Evolutionary conservation across 2,329 filamentous ascomycete genomes (phyloP).

Genomic region (Ceratocystiopsis minuta): DNA sequence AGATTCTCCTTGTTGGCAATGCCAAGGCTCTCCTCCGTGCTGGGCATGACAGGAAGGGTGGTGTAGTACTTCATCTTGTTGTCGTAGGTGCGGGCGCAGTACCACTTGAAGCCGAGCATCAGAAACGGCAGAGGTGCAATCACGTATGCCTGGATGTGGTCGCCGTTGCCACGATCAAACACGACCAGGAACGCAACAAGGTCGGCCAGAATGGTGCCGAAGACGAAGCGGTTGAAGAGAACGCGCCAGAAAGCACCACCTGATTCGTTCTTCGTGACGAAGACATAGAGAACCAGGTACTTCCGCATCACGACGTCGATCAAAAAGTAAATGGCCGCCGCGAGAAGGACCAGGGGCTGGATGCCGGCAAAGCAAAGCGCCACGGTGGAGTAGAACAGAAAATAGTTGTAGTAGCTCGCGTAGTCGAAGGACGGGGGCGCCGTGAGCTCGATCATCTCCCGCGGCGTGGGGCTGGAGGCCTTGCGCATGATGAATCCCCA

Average conservation of each 20-base stretch:
- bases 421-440: constrained; percentile 90
- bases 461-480: constrained; percentile 72
- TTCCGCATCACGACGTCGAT: constrained; percentile 87
- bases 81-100: constrained; percentile 62
- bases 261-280: constrained; percentile 91
- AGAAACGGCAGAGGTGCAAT: constrained; percentile 61
- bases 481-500: constrained; percentile 72
- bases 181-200: constrained; percentile 60
- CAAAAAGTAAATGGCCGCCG: constrained; percentile 75
- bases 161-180: constrained; percentile 47
- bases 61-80: constrained; percentile 65
- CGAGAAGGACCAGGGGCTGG: constrained; percentile 72
- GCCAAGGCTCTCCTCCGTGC: constrained; percentile 24
- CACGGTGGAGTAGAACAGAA: constrained; percentile 84
- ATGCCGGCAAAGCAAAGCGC: constrained; percentile 69
- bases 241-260: constrained; percentile 86
- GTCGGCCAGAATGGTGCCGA: constrained; percentile 63
- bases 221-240: constrained; percentile 81
- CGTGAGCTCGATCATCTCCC: constrained; percentile 80
- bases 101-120: constrained; percentile 70
- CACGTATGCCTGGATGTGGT: constrained; percentile 42
- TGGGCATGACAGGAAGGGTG: constrained; percentile 35
- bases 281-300: constrained; percentile 85
- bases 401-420: constrained; percentile 95
- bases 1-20: constrained; percentile 30